phyloP scores from a whole-genome alignment of 306 rosid species.

The Luffa aegyptiaca region DNA sequence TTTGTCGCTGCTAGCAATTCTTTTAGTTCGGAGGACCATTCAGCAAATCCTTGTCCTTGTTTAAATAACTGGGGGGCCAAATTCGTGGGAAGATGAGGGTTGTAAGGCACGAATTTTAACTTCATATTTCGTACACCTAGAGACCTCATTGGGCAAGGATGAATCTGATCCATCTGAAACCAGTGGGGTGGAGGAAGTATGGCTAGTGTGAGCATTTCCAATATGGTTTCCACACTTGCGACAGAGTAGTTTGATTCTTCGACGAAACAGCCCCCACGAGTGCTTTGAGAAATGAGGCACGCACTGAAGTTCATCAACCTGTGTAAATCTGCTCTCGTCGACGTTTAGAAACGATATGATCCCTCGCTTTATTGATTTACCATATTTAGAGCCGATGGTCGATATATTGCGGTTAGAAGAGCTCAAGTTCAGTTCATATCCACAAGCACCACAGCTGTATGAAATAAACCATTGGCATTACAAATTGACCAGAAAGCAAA shows the following conservation, averaged over 20 bases:
- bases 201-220: constrained; percentile 45
- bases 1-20: not conserved
- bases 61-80: constrained; percentile 5
- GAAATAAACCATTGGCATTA: not conserved
- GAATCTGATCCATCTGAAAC: constrained; percentile 36
- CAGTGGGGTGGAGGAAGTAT: constrained; percentile 25
- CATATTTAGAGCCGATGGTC: constrained; percentile 68
- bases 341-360: constrained; percentile 64
- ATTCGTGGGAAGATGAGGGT: constrained; percentile 59
- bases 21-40: not conserved
- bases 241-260: constrained; percentile 70
- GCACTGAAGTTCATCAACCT: constrained; percentile 62
- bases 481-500: constrained; percentile 6
- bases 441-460: constrained; percentile 83
- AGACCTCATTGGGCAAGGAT: constrained; percentile 23
- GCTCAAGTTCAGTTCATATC: constrained; percentile 71
- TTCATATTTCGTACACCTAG: constrained; percentile 38
- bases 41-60: not conserved
- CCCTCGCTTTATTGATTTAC: constrained; percentile 76
- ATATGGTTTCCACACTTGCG: constrained; percentile 72
- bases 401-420: constrained; percentile 64
- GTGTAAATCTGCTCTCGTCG: constrained; percentile 73
- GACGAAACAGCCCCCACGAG: constrained; percentile 68
- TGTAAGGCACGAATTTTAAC: constrained; percentile 70
- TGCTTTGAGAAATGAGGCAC: constrained; percentile 56